Evolutionary conservation across 208 protist species (phyloP), one percentile per base, ranked within the genome.

Genomic region (Naegleria lovaniensis): DNA sequence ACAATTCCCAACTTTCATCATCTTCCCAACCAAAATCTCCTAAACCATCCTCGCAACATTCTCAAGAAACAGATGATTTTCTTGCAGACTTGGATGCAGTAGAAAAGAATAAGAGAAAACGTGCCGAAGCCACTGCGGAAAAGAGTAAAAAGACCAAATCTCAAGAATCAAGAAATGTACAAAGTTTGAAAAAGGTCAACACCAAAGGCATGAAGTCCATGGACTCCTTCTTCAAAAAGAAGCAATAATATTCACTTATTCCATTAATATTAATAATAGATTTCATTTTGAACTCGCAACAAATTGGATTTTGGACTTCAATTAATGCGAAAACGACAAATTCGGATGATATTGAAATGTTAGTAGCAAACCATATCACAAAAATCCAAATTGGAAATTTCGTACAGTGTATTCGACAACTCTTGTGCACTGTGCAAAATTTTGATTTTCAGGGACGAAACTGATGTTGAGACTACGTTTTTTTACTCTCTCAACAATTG

Each of bases 211-310:
- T 79, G 67, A 79, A 79, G n/a, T 36, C 67, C 6, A 36, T 79
- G 29, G 67, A 79, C 36, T 79, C 67, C n/a, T 79, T 79, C 25
- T 79, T 79, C 29, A 79, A 79, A 79, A 79, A 79, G 55, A 67
- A 67, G 22, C 22, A 67, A 67, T 48, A 48, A 48, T 48, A 48
- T n/a, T n/a, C n/a, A n/a, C n/a, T n/a, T n/a, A n/a, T n/a, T n/a
- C n/a, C n/a, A n/a, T n/a, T n/a, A n/a, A n/a, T n/a, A n/a, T n/a
- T n/a, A n/a, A n/a, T n/a, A n/a, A n/a, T n/a, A n/a, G n/a, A n/a
- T n/a, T n/a, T n/a, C n/a, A n/a, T n/a, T n/a, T n/a, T n/a, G n/a
- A n/a, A n/a, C n/a, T n/a, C n/a, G n/a, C n/a, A n/a, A n/a, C n/a
- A n/a, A n/a, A n/a, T n/a, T n/a, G n/a, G n/a, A n/a, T n/a, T n/a